Base-by-base conservation (phyloP, 2,329 filamentous ascomycete genomes). In the Alternaria sp. region DNA sequence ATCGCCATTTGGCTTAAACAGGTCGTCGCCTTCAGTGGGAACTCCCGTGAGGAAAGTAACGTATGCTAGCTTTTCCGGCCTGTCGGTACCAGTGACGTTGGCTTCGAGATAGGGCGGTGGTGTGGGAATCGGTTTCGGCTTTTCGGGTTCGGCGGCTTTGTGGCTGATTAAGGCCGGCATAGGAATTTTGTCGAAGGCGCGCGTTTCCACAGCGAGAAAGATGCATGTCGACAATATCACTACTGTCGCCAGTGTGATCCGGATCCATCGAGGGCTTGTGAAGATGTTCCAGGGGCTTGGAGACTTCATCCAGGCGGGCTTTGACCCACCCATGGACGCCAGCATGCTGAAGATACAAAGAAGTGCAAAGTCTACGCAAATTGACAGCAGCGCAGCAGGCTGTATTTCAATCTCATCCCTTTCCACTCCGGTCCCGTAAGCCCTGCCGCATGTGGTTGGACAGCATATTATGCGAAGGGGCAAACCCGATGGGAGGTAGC, bases 31-130 rank as follows among this genome's bases (percentile, higher is more conserved):
- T 8, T n/a, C 7, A 38, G 65, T 56, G 20, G 63, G 55, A 0
- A 66, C 69, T 49, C 61, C 66, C 8, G 70, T 69, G 14, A 73
- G 65, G 24, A 70, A 72, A 0, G 70, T 74, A 11, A 72, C 65
- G 52, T 72, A 74, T 16, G 72, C 70, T 6, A 69, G 56, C 38
- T 64, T 68, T 18, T 57, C 49, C 20, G 24, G 11, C 0, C 14
- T 20, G 30, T 36, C 20, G 32, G n/a, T 22, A 20, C 18, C n/a
- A 32, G 32, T 7, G 18, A n/a, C 20, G 38, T 34, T 14, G 46
- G 34, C 54, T 5, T 51, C 32, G 7, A 51, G 20, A 11, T 51
- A 57, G 11, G 47, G 14, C 24, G 47, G 47, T 44, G 54, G 46
- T 24, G 22, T 34, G 14, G 46, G 54, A 12, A 28, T 26, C 3